A percentile compares a stretch with the other conserved stretches of the same genome.
Conservation (phyloP, 2,329 filamentous ascomycete genomes). For the Phialocephala subalpina region DNA sequence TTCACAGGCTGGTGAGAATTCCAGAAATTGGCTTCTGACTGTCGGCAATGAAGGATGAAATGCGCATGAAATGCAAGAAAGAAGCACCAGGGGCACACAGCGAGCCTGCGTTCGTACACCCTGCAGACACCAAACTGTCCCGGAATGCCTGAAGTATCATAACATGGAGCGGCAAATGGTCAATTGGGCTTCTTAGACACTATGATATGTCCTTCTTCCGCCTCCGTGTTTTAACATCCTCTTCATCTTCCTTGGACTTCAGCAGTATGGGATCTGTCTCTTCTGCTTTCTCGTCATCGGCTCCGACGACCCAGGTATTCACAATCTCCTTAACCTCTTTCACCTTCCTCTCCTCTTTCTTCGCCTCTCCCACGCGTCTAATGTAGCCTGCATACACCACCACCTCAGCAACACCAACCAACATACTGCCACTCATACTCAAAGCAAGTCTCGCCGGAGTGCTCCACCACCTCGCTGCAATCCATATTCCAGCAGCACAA, state of each 20-base stretch:
- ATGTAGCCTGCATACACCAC: constrained; percentile 80
- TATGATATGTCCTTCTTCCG: constrained; percentile 18
- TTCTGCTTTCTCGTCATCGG: constrained; percentile 42
- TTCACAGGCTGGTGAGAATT: too few relatives aligned
- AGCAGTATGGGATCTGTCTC: constrained; percentile 9
- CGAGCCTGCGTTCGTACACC: too few relatives aligned
- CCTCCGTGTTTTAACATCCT: constrained; percentile 16
- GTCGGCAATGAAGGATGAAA: too few relatives aligned
- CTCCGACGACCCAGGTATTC: constrained; percentile 73
- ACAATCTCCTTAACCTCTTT: constrained; percentile 75
- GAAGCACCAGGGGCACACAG: too few relatives aligned
- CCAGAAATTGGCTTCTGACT: too few relatives aligned
- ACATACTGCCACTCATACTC: constrained; percentile 72
- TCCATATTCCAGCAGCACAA: constrained; percentile 79
- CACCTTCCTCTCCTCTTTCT: constrained; percentile 64
- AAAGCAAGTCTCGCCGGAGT: constrained; percentile 74
- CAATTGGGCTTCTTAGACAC: neutral
- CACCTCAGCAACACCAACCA: constrained; percentile 80
- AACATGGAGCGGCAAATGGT: neutral
- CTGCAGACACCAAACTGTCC: too few relatives aligned
- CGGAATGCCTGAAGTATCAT: neutral
- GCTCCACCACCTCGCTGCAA: constrained; percentile 79
- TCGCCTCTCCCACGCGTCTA: constrained; percentile 74
- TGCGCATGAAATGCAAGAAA: too few relatives aligned
- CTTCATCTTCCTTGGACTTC: neutral